Evolutionary conservation across 1,139 yeast species (phyloP), one percentile per base, ranked within the genome.

Genomic region (Debaryomycetaceae sp.): DNA sequence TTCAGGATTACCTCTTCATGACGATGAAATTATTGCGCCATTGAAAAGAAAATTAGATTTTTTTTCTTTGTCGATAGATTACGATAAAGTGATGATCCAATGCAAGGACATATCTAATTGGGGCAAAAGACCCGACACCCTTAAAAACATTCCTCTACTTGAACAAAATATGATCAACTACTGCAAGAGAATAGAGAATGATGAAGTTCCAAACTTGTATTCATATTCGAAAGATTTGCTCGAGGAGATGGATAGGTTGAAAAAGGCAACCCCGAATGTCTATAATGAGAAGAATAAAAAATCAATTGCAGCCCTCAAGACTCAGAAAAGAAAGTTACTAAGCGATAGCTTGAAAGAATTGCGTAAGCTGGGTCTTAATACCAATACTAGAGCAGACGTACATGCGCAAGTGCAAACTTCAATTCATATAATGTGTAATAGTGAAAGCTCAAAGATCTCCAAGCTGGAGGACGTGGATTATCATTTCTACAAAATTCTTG

Each of bases 281-380:
- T 71, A 77, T 52, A 84, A 78, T 8, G 90, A 91, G 44, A 95
- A 85, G 36, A 83, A 80, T 54, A 90, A 91, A 67, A 87, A 86
- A 59, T 49, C 69, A 1, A 72, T 90, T 34, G 84, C 93, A 2
- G 76, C 90, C 4, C 71, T 95, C 60, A 87, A 85, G 56, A 76
- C 84, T 36, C 95, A 89, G 57, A 95, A 93, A 66, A 75, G 84
- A 49, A 87, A 85, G 53, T 66, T 89, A 9, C 68, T 93, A 47
- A 86, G 95, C 65, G 89, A 85, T 48, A 78, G 91, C 0, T 65
- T 93, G 49, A 81, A 82, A 50, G 95, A 87, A 52, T 67, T 91
- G 44, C 80, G 83, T 59, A 69, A 83, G 49, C 78, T 87, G 57
- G 99, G 99, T 1, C 64, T 93, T 53, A 86, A 80, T 54, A 70